These are phyloP conservation scores for Potentilla sterilis DNA, from an alignment of 306 rosid genomes.

Conservation along the genomic window DNA sequence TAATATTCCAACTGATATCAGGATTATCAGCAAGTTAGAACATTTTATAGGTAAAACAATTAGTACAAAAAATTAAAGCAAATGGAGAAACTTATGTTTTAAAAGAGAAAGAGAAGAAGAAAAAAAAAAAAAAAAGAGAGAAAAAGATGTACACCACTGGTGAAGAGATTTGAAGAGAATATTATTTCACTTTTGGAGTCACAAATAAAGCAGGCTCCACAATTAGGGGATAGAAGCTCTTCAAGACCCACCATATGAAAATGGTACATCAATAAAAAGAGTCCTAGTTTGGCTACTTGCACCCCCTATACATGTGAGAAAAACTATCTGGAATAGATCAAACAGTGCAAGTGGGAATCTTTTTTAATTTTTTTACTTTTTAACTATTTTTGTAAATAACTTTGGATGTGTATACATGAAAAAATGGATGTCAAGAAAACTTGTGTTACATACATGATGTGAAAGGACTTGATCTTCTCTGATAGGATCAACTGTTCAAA, in stretches of 20 bases:
- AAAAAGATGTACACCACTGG: background rate
- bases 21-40: background rate
- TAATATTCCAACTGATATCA: background rate
- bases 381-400: background rate
- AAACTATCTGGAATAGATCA: background rate
- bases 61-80: background rate
- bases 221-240: constrained; percentile 23
- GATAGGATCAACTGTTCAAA: background rate
- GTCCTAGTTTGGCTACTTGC: constrained; percentile 1
- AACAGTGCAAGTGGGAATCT: background rate
- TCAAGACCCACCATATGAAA: constrained; percentile 28
- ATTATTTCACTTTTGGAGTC: constrained; percentile 14
- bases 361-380: background rate
- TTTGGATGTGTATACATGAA: background rate
- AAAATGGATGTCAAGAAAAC: background rate
- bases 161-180: constrained; percentile 17
- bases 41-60: background rate
- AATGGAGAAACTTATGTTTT: constrained; percentile 6
- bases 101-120: background rate
- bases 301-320: background rate
- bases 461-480: background rate
- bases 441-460: background rate
- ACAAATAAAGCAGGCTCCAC: constrained; percentile 16
- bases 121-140: background rate
- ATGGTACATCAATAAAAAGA: background rate